Percentiles rank a stretch among this genome's conserved stretches.
phyloP scores from a whole-genome alignment of 352 stramenopile species.

The Phytopythium montanum region DNA sequence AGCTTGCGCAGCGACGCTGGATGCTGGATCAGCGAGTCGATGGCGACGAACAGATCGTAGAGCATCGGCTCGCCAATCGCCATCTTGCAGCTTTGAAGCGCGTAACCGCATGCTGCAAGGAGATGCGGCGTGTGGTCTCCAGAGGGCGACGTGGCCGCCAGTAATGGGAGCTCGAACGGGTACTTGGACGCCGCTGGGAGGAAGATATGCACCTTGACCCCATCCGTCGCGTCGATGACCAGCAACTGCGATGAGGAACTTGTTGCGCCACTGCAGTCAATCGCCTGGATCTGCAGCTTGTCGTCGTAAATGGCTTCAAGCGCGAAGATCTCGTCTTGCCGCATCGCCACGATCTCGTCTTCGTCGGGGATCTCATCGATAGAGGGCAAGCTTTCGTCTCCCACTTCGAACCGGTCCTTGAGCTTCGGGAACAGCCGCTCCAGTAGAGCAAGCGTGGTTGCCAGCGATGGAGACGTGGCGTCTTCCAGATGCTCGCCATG shows the following conservation, averaged over 20 bases:
- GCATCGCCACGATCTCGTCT: constrained; percentile 46
- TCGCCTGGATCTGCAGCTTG: constrained; percentile 30
- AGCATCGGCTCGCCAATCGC: constrained; percentile 74
- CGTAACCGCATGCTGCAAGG: constrained; percentile 39
- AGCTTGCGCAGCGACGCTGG: constrained; percentile 19
- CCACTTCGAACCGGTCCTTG: constrained; percentile 34
- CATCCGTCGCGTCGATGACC: constrained; percentile 43
- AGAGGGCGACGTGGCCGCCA: constrained; percentile 44
- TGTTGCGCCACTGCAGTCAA: constrained; percentile 14
- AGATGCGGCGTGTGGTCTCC: constrained; percentile 33
- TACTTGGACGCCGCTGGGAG: constrained; percentile 50
- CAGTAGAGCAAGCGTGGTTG: constrained; percentile 35
- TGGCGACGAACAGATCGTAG: constrained; percentile 72
- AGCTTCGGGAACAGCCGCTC: constrained; percentile 38
- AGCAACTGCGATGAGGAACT: constrained; percentile 22
- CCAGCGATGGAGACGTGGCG: constrained; percentile 32
- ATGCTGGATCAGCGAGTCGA: constrained; percentile 52
- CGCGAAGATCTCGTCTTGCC: constrained; percentile 74
- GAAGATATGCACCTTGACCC: constrained; percentile 52
- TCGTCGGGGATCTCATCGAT: constrained; percentile 11
- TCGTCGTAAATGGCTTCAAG: constrained; percentile 85
- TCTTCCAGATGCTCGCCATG: constrained; percentile 13
- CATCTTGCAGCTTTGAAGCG: constrained; percentile 43
- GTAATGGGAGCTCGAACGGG: constrained; percentile 67
- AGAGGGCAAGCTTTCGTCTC: constrained; percentile 9